These are phyloP conservation scores for Aspergillus eucalypticola DNA, from an alignment of 2,329 filamentous ascomycete species.

Conservation along the genomic window DNA sequence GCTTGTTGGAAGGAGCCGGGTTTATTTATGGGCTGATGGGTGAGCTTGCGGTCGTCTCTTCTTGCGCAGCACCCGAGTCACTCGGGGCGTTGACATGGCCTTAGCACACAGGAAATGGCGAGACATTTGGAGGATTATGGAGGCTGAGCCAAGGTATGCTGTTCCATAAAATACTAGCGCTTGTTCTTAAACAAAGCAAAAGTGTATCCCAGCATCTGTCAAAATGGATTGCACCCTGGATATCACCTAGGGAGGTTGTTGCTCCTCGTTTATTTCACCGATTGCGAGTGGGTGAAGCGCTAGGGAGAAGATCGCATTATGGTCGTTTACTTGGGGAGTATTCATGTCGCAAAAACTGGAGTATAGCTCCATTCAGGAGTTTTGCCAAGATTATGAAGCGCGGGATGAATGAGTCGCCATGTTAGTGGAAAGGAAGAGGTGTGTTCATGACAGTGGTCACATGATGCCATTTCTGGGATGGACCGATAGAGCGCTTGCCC, in stretches of 20 bases:
- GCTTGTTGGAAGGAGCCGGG: background rate
- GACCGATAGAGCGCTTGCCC: too few relatives aligned
- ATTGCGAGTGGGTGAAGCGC: background rate
- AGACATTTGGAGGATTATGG: background rate
- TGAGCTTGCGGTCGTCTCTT: background rate
- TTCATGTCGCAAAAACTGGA: background rate
- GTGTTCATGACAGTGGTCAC: too few relatives aligned
- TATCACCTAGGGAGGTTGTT: constrained; percentile 9
- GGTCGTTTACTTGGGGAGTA: background rate
- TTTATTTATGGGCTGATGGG: background rate
- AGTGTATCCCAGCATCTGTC: constrained; percentile 11
- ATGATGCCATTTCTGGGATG: too few relatives aligned
- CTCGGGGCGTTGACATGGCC: background rate
- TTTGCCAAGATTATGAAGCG: too few relatives aligned
- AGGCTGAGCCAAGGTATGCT: background rate
- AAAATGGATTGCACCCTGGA: constrained; percentile 11
- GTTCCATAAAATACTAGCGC: constrained; percentile 21
- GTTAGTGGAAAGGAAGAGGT: too few relatives aligned
- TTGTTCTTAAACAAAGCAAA: constrained; percentile 14
- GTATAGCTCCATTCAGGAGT: too few relatives aligned
- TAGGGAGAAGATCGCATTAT: background rate
- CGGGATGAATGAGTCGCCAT: too few relatives aligned
- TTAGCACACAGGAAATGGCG: background rate
- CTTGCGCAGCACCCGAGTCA: background rate
- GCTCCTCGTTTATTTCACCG: background rate